Percentiles rank a stretch among this genome's conserved stretches.
These are phyloP conservation scores for Gloeopeniophorella convolvens DNA, from an alignment of 768 basidiomycete genomes.

Conservation along the genomic window DNA sequence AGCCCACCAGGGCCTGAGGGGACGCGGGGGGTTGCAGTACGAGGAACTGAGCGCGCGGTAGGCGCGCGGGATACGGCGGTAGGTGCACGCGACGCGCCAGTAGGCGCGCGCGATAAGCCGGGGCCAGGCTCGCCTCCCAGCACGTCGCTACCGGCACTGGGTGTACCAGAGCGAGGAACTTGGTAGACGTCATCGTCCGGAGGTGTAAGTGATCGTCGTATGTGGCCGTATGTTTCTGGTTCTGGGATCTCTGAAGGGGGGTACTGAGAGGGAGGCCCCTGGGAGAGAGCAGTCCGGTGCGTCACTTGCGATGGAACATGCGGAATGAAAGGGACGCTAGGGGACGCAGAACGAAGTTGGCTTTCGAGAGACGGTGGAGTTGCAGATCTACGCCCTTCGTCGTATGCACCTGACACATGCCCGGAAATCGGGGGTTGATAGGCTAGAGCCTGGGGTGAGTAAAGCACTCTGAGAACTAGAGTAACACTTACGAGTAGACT, in stretches of 20 bases:
- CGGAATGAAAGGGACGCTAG: slow-evolving; percentile 7
- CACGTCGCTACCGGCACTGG: no score
- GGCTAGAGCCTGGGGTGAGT: background rate
- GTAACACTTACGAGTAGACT: slow-evolving; percentile 8
- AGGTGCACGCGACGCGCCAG: background rate
- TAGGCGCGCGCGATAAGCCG: background rate
- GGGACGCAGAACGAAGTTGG: background rate
- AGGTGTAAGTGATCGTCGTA: slow-evolving; percentile 4
- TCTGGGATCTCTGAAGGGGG: slow-evolving; percentile 6
- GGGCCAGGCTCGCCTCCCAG: no score
- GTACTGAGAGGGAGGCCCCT: no score
- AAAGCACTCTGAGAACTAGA: background rate
- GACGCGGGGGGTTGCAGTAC: background rate
- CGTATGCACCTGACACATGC: slow-evolving; percentile 3
- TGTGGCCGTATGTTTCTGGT: slow-evolving; percentile 2
- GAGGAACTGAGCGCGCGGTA: background rate
- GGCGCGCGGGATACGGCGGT: slow-evolving; percentile 1
- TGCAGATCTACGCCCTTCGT: background rate
- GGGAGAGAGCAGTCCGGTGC: background rate
- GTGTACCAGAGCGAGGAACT: slow-evolving; percentile 3
- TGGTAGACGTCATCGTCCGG: background rate
- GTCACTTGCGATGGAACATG: background rate
- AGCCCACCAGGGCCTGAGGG: slow-evolving; percentile 27
- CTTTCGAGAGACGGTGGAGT: slow-evolving; percentile 1
- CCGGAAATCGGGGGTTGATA: slow-evolving; percentile 12